Evolutionary conservation across 129 eudicot genomes (phyloP).

Genomic region (Flaveria ramosissima): DNA sequence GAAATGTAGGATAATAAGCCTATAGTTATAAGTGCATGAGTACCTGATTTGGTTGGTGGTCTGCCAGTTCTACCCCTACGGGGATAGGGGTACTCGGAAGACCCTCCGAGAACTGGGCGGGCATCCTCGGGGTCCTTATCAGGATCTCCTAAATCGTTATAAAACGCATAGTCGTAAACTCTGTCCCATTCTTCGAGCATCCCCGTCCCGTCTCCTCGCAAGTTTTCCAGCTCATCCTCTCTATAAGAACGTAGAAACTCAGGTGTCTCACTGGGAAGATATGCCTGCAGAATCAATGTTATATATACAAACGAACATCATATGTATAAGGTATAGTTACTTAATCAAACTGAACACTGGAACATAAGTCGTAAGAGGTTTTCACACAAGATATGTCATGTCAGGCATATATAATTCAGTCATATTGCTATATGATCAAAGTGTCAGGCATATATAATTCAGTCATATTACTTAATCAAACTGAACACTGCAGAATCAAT

Average conservation of each 20-base stretch:
- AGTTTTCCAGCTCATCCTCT: conserved; percentile 44
- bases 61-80: conserved; percentile 81
- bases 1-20: background rate
- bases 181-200: conserved; percentile 69
- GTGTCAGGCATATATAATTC: too few relatives aligned
- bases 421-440: too few relatives aligned
- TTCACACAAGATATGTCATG: too few relatives aligned
- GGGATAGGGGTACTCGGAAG: conserved; percentile 67
- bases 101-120: conserved; percentile 70
- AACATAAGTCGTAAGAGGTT: too few relatives aligned
- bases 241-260: conserved; percentile 41
- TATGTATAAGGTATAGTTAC: background rate
- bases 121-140: conserved; percentile 40
- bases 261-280: conserved; percentile 71
- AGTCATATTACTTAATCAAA: too few relatives aligned
- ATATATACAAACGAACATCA: background rate
- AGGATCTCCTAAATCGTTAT: conserved; percentile 70
- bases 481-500: too few relatives aligned
- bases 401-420: too few relatives aligned
- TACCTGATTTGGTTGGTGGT: conserved; percentile 57
- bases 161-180: conserved; percentile 70
- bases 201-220: conserved; percentile 64
- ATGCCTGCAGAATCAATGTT: conserved; percentile 39
- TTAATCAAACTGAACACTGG: too few relatives aligned
- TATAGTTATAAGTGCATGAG: background rate